Percentiles rank a stretch among this genome's conserved stretches.
phyloP scores from a whole-genome alignment of 345 rosid genomes.

The Moringa oleifera region DNA sequence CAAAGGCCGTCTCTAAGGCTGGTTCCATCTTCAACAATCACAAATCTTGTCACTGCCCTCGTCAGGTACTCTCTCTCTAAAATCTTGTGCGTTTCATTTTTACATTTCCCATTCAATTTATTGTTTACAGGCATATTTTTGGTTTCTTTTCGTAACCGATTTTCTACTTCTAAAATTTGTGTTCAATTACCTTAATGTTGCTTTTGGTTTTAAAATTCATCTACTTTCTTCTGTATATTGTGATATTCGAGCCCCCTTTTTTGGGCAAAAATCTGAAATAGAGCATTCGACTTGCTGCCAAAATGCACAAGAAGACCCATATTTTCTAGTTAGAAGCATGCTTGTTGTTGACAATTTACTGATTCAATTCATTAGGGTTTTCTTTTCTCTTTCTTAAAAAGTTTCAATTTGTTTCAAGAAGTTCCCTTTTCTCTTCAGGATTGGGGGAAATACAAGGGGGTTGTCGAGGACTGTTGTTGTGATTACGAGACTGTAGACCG shows the following conservation, averaged over 20 bases:
- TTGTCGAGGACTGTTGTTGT: conserved; percentile 92
- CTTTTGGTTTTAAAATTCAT: too few relatives aligned
- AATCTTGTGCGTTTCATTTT: too few relatives aligned
- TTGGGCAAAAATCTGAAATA: too few relatives aligned
- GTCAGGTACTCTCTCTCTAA: conserved; percentile 32
- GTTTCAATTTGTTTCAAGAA: not conserved
- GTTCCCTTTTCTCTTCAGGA: conserved; percentile 27
- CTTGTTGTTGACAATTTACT: too few relatives aligned
- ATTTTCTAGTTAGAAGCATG: too few relatives aligned
- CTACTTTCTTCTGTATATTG: too few relatives aligned
- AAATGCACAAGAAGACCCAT: too few relatives aligned
- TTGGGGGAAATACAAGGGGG: conserved; percentile 48
- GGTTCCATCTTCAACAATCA: conserved; percentile 31
- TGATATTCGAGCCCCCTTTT: too few relatives aligned
- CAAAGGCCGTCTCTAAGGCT: conserved; percentile 28
- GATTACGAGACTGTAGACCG: conserved; percentile 81
- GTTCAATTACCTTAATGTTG: not conserved
- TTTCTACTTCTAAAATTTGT: too few relatives aligned
- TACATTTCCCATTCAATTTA: not conserved
- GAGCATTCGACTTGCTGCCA: too few relatives aligned
- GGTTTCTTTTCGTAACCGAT: too few relatives aligned
- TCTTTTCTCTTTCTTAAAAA: not conserved
- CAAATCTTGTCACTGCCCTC: conserved; percentile 51
- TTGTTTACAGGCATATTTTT: not conserved
- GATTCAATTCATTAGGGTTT: not conserved